Evolutionary conservation across 1,139 yeast genomes (phyloP).

Genomic region (Kodamaea fungicola): DNA sequence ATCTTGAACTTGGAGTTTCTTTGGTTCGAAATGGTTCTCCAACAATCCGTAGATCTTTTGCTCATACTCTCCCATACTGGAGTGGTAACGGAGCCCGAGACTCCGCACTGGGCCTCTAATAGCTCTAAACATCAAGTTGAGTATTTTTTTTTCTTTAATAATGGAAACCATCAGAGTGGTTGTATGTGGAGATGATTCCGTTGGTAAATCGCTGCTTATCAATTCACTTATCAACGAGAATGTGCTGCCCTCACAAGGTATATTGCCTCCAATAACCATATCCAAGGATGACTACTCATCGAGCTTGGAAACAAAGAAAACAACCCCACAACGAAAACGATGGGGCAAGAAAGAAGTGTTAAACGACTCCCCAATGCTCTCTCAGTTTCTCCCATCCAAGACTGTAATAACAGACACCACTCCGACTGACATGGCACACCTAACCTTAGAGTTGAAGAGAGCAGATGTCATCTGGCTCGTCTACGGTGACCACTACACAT

Average conservation of each 20-base stretch:
- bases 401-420: slow-evolving; percentile 80
- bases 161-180: slow-evolving; percentile 49
- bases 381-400: slow-evolving; percentile 55
- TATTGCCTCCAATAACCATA: slow-evolving; percentile 76
- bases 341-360: slow-evolving; percentile 2
- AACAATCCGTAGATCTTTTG: slow-evolving; percentile 57
- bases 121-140: slow-evolving; percentile 3
- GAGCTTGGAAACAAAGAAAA: slow-evolving; percentile 14
- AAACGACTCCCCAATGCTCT: slow-evolving; percentile 15
- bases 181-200: slow-evolving; percentile 95
- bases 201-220: slow-evolving; percentile 76
- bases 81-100: slow-evolving; percentile 3
- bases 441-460: slow-evolving; percentile 72
- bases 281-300: slow-evolving; percentile 38
- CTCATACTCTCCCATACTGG: slow-evolving; percentile 63
- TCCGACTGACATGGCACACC: slow-evolving; percentile 54
- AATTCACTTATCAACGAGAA: slow-evolving; percentile 78
- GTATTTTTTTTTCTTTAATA: not conserved
- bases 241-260: slow-evolving; percentile 36
- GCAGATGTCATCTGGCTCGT: slow-evolving; percentile 94
- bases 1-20: slow-evolving; percentile 64
- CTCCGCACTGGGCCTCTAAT: not conserved
- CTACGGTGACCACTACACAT: slow-evolving; percentile 89
- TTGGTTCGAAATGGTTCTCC: slow-evolving; percentile 53
- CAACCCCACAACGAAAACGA: slow-evolving; percentile 2